Percentiles rank a stretch among this genome's conserved stretches.
These are phyloP conservation scores for Ehretia macrophylla DNA, from an alignment of 257 asterid species.

Conservation along the genomic window DNA sequence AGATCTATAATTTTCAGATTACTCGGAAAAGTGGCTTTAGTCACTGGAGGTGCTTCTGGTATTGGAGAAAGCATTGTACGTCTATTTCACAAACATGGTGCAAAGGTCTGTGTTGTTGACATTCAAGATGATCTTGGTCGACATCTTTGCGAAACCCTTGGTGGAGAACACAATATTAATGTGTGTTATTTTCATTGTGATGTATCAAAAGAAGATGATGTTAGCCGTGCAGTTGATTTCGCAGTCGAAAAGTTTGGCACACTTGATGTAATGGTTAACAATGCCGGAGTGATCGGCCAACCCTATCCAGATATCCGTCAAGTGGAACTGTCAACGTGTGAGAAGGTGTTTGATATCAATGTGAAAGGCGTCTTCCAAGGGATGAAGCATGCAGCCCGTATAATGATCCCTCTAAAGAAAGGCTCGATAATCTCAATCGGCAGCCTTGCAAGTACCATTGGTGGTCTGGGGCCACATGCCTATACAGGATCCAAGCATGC, in stretches of 20 bases:
- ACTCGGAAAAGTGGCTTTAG: conserved; percentile 75
- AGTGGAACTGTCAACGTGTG: conserved; percentile 54
- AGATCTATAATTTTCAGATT: too few species aligned
- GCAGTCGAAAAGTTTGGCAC: conserved; percentile 57
- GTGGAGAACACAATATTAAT: conserved; percentile 18
- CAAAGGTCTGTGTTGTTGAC: conserved; percentile 76
- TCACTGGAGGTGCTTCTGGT: conserved; percentile 91
- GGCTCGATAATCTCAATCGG: conserved; percentile 73
- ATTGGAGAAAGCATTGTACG: conserved; percentile 87
- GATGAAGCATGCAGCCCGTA: conserved; percentile 88
- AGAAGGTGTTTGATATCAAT: conserved; percentile 55
- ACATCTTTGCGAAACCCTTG: conserved; percentile 36
- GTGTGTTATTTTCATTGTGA: conserved; percentile 55
- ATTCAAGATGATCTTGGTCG: conserved; percentile 56
- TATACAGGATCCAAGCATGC: conserved; percentile 90
- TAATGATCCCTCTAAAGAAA: conserved; percentile 69
- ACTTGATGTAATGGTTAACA: conserved; percentile 82
- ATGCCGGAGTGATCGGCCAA: conserved; percentile 71
- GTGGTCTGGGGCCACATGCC: conserved; percentile 64
- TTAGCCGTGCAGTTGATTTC: conserved; percentile 65
- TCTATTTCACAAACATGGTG: conserved; percentile 69
- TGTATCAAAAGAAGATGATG: conserved; percentile 63
- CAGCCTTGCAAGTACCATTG: conserved; percentile 54
- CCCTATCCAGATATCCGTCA: conserved; percentile 72
- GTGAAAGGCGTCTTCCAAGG: conserved; percentile 79